phyloP scores from a whole-genome alignment of 345 rosid species.

The Corymbia maculata region DNA sequence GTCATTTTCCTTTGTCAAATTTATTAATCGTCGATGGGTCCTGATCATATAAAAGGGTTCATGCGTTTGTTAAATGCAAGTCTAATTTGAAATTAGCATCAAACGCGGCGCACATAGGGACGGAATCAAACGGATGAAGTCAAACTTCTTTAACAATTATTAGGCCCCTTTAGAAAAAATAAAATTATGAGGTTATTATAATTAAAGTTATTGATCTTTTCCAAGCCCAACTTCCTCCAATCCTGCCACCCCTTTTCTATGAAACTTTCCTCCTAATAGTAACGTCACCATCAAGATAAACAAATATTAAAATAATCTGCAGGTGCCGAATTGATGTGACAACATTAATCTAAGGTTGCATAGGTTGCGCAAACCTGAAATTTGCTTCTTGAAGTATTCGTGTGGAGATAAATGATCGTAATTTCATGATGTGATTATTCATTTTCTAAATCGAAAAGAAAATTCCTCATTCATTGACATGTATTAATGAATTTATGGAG shows the following conservation, averaged over 20 bases:
- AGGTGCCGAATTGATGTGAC: not conserved
- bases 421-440: not conserved
- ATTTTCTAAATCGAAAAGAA: not conserved
- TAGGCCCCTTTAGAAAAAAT: no score
- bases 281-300: not conserved
- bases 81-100: no score
- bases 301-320: not conserved
- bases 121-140: no score
- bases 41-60: not conserved
- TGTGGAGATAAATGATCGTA: not conserved
- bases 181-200: not conserved
- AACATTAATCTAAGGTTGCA: not conserved
- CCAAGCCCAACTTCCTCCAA: not conserved
- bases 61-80: not conserved
- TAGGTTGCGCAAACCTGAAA: rapidly evolving
- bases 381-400: not conserved
- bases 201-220: not conserved
- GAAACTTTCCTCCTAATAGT: not conserved
- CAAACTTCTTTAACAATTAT: no score
- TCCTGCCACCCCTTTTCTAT: not conserved
- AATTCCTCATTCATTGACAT: not conserved
- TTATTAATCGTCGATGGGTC: not conserved
- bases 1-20: not conserved
- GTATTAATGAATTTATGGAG: not conserved
- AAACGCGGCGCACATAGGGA: no score